Percentiles rank a stretch among this genome's conserved stretches.
Conservation (phyloP, 148 eudicot genomes). For the Camellia japonica region DNA sequence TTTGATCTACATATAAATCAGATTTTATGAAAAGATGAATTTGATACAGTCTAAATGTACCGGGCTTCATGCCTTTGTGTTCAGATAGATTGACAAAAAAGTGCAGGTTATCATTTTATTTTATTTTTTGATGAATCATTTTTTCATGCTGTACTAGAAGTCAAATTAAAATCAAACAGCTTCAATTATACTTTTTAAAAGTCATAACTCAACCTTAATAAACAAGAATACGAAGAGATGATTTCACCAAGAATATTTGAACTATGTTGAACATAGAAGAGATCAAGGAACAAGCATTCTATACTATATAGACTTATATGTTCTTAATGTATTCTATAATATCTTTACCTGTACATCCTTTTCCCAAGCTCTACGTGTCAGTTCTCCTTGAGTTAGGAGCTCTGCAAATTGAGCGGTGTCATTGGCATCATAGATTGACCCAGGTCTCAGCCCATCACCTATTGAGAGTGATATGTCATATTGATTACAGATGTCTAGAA, state of each 20-base stretch:
- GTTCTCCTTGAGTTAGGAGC: conserved; percentile 95
- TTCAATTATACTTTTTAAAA: not conserved
- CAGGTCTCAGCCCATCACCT: conserved; percentile 97
- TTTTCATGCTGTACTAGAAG: not conserved
- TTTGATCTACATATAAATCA: not conserved
- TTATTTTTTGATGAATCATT: not conserved
- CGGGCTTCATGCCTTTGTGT: not conserved
- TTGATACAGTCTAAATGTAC: not conserved
- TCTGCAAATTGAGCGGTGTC: conserved; percentile 98
- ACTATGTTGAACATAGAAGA: conserved; percentile 1
- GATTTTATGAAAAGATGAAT: not conserved
- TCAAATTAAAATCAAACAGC: not conserved
- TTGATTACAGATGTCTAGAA: conserved; percentile 91
- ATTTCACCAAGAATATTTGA: not conserved
- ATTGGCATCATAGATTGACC: conserved; percentile 97
- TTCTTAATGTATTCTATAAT: not conserved
- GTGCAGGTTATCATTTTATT: not conserved
- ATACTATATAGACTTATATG: not conserved
- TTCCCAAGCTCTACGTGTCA: conserved; percentile 93
- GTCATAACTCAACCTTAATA: conserved; percentile 1
- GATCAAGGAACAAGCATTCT: not conserved
- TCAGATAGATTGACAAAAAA: not conserved
- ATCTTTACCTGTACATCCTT: conserved; percentile 91
- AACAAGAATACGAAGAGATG: not conserved
- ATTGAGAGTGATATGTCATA: conserved; percentile 90